Evolutionary conservation across 2,329 filamentous ascomycete genomes (phyloP).

Genomic region (Aurifilum marmelostoma): DNA sequence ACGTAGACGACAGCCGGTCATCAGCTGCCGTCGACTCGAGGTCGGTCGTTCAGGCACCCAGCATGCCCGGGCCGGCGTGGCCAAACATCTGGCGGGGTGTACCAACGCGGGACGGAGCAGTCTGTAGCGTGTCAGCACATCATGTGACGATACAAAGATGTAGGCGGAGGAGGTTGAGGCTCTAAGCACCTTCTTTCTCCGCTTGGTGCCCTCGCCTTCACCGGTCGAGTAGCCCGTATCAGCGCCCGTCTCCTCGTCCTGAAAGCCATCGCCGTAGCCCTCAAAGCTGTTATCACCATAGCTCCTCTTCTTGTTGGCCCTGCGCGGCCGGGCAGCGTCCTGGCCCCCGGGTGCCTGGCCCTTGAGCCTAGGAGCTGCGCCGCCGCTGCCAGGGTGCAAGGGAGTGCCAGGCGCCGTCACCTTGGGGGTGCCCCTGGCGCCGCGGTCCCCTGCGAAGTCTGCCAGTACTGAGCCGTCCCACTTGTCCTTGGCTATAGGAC

Average conservation of each 20-base stretch:
- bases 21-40: constrained; percentile 31
- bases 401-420: constrained; percentile 60
- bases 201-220: constrained; percentile 67
- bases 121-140: constrained; percentile 51
- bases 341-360: constrained; percentile 43
- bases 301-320: constrained; percentile 72
- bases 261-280: constrained; percentile 68
- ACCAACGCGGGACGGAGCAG: constrained; percentile 40
- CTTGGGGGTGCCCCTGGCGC: constrained; percentile 46
- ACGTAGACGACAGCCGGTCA: constrained; percentile 18
- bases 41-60: constrained; percentile 51
- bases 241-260: constrained; percentile 63
- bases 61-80: constrained; percentile 55
- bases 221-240: constrained; percentile 72
- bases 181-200: constrained; percentile 65
- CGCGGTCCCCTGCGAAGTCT: constrained; percentile 51
- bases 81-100: constrained; percentile 48
- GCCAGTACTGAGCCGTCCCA: constrained; percentile 65
- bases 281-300: constrained; percentile 77
- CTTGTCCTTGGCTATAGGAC: constrained; percentile 55
- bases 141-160: constrained; percentile 33
- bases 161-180: constrained; percentile 32
- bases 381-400: constrained; percentile 38
- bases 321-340: constrained; percentile 61
- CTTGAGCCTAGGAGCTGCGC: constrained; percentile 44